These are phyloP conservation scores for Bacidia gigantensis DNA, from an alignment of 495 filamentous ascomycete species.

Conservation along the genomic window DNA sequence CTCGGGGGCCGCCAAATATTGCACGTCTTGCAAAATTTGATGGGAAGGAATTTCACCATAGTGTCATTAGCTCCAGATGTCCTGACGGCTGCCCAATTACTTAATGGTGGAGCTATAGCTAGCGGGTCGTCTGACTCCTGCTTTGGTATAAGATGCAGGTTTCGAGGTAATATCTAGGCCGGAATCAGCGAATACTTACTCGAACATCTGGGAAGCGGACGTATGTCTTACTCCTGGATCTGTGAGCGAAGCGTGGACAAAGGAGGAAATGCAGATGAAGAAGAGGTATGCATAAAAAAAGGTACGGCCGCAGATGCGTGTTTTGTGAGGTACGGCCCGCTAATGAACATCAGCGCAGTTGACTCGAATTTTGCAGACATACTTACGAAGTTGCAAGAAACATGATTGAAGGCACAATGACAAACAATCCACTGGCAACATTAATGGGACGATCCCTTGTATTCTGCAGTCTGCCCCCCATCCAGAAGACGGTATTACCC, in stretches of 20 bases:
- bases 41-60: constrained; percentile 81
- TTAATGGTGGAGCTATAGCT: constrained; percentile 66
- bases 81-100: constrained; percentile 81
- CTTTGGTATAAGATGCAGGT: constrained; percentile 53
- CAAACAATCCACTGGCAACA: constrained; percentile 66
- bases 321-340: constrained; percentile 78
- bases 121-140: constrained; percentile 59
- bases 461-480: constrained; percentile 76
- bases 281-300: constrained; percentile 84
- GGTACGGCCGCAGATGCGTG: constrained; percentile 87
- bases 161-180: constrained; percentile 66
- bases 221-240: constrained; percentile 62
- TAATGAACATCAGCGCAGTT: constrained; percentile 19
- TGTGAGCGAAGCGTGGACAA: constrained; percentile 76
- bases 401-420: constrained; percentile 60
- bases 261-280: constrained; percentile 81
- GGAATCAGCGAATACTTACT: constrained; percentile 8
- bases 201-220: constrained; percentile 24
- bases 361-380: too few relatives aligned
- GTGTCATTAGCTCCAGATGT: constrained; percentile 56
- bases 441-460: constrained; percentile 83
- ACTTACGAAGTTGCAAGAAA: constrained; percentile 75
- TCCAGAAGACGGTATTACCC: constrained; percentile 82
- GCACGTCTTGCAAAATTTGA: constrained; percentile 95
- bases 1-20: constrained; percentile 92